Evolutionary conservation across 805 yeast species (phyloP).

Genomic region (Yarrowia sp.): DNA sequence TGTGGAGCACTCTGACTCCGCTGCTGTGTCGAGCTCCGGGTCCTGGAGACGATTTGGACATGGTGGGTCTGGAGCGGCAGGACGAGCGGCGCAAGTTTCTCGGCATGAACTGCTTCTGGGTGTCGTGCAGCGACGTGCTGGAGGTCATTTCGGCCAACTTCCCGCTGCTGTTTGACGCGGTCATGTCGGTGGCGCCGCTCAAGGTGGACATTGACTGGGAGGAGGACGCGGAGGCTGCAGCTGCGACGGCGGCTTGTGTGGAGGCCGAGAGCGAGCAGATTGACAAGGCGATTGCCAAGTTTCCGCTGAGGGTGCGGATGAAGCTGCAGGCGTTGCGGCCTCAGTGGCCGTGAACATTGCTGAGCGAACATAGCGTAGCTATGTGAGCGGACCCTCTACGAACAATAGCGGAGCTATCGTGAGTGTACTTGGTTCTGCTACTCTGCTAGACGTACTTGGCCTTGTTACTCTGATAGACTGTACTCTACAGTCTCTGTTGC

Average conservation of each 20-base stretch:
- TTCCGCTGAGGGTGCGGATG: conserved; percentile 12
- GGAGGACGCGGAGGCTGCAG: conserved; percentile 13
- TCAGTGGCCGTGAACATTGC: neutral
- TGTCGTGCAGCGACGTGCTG: conserved; percentile 7
- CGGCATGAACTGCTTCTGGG: conserved; percentile 26
- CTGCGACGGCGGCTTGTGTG: conserved; percentile 1
- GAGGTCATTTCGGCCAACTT: conserved; percentile 5
- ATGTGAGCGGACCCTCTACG: no score
- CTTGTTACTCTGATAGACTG: no score
- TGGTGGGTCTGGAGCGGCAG: conserved; percentile 3
- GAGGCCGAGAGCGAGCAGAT: conserved; percentile 19
- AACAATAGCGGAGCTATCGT: no score
- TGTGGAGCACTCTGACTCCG: conserved; percentile 38
- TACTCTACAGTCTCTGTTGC: no score
- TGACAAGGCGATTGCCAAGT: conserved; percentile 6
- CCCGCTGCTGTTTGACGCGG: conserved; percentile 1
- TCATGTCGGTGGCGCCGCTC: conserved; percentile 19
- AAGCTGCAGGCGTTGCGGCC: conserved; percentile 18
- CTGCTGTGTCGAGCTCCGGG: conserved; percentile 36
- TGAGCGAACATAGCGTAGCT: neutral
- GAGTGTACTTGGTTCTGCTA: no score
- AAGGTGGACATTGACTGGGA: conserved; percentile 24
- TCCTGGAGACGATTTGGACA: neutral
- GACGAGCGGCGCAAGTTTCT: conserved; percentile 24
- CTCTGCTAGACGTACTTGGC: no score